phyloP scores from a whole-genome alignment of 306 rosid species.

The Vicia villosa region DNA sequence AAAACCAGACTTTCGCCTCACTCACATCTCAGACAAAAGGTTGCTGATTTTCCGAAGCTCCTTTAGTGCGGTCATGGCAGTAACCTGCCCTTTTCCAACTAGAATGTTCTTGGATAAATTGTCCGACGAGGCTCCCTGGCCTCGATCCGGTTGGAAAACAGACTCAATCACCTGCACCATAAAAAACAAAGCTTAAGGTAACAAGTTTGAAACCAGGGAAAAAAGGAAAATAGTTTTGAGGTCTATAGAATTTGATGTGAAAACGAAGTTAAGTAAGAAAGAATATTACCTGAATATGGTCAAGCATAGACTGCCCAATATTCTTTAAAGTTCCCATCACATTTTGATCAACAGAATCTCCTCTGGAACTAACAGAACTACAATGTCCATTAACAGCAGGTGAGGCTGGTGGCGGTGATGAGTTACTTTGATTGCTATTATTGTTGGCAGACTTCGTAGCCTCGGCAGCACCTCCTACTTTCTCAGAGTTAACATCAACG shows the following conservation, averaged over 20 bases:
- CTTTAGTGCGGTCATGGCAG: slow-evolving; percentile 87
- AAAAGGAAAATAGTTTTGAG: background rate
- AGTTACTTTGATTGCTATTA: slow-evolving; percentile 41
- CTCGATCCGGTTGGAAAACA: slow-evolving; percentile 80
- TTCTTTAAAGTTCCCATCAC: slow-evolving; percentile 78
- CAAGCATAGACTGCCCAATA: slow-evolving; percentile 94
- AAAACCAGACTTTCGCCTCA: slow-evolving; percentile 17
- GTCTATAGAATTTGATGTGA: slow-evolving; percentile 21
- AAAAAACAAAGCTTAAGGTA: background rate
- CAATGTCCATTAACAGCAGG: slow-evolving; percentile 43
- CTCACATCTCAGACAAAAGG: slow-evolving; percentile 94
- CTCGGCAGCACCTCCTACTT: slow-evolving; percentile 51
- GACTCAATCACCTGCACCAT: slow-evolving; percentile 75
- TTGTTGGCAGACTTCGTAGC: slow-evolving; percentile 43
- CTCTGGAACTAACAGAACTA: slow-evolving; percentile 52
- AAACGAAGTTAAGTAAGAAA: slow-evolving; percentile 4
- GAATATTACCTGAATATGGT: slow-evolving; percentile 80
- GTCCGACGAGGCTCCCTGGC: slow-evolving; percentile 61
- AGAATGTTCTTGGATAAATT: slow-evolving; percentile 60
- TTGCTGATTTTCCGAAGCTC: slow-evolving; percentile 98
- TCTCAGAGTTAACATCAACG: slow-evolving; percentile 58
- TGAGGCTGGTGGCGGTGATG: slow-evolving; percentile 32
- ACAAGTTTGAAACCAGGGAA: slow-evolving; percentile 17
- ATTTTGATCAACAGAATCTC: slow-evolving; percentile 72
- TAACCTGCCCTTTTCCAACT: slow-evolving; percentile 90